Percentiles rank a stretch among this genome's conserved stretches.
Conservation (phyloP, 2,329 filamentous ascomycete species). For the Exutisphaerella laricina region DNA sequence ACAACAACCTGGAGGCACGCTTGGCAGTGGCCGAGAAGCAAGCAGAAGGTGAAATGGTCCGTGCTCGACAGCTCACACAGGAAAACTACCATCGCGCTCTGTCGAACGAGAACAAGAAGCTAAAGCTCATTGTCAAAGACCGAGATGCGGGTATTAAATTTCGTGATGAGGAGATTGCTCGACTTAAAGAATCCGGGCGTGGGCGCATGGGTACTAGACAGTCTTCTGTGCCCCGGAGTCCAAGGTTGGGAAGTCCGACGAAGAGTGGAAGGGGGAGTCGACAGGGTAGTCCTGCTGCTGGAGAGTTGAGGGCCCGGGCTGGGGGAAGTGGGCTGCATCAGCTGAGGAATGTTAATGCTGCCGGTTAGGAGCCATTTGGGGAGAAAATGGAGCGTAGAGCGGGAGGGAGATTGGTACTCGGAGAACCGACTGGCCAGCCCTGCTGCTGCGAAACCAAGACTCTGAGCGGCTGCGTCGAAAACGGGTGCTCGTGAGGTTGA, state of each 20-base stretch:
- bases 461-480: not conserved
- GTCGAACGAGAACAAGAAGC: constrained; percentile 24
- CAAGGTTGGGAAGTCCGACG: constrained; percentile 30
- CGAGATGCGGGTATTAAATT: constrained; percentile 27
- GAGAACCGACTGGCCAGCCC: too few species aligned
- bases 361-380: not conserved
- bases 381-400: not conserved
- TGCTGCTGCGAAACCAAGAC: too few species aligned
- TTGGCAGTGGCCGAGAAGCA: constrained; percentile 22
- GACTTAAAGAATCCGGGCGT: constrained; percentile 30
- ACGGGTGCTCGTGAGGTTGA: too few species aligned
- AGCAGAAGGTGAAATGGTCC: constrained; percentile 27
- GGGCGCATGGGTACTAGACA: constrained; percentile 34
- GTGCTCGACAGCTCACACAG: constrained; percentile 23
- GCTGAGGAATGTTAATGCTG: constrained; percentile 13
- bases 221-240: constrained; percentile 34
- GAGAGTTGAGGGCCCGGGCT: constrained; percentile 15
- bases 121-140: constrained; percentile 26
- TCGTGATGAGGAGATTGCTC: constrained; percentile 33
- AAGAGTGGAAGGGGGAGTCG: constrained; percentile 26
- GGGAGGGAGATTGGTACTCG: too few species aligned
- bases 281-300: constrained; percentile 29
- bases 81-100: constrained; percentile 22
- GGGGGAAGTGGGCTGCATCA: constrained; percentile 21
- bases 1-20: constrained; percentile 41